Evolutionary conservation across 2,329 filamentous ascomycete genomes (phyloP).

Genomic region (Pseudopithomyces maydicus): DNA sequence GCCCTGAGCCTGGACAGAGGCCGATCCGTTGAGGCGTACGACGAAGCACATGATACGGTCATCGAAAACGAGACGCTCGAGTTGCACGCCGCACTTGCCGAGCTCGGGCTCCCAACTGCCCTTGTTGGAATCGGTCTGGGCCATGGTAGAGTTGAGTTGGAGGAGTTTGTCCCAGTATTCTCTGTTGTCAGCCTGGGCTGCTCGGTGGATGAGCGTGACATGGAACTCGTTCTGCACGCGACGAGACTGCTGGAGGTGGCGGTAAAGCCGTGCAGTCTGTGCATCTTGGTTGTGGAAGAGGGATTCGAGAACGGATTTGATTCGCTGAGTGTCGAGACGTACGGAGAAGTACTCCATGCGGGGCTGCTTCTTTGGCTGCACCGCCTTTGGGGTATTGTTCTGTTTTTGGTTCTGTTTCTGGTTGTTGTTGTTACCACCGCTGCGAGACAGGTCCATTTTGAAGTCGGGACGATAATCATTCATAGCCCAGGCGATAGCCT

Average conservation of each 20-base stretch:
- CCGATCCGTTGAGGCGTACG: constrained; percentile 60
- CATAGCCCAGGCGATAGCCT: constrained; percentile 75
- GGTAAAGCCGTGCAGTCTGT: constrained; percentile 70
- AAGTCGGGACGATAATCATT: constrained; percentile 77
- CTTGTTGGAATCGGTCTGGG: constrained; percentile 38
- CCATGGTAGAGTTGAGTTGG: constrained; percentile 56
- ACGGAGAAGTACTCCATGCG: constrained; percentile 70
- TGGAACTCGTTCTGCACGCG: constrained; percentile 88
- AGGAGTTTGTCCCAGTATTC: constrained; percentile 78
- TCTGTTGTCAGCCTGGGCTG: constrained; percentile 62
- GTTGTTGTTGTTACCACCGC: constrained; percentile 20
- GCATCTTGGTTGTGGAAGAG: constrained; percentile 66
- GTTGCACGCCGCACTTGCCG: constrained; percentile 66
- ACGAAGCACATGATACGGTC: constrained; percentile 89
- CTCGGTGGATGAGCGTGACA: constrained; percentile 89
- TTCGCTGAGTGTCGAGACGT: constrained; percentile 56
- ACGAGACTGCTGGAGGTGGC: constrained; percentile 71
- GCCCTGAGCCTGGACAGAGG: constrained; percentile 23
- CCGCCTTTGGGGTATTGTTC: constrained; percentile 30
- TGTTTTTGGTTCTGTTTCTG: constrained; percentile 46
- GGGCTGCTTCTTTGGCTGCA: constrained; percentile 53
- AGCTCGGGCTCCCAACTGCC: constrained; percentile 58
- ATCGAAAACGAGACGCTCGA: constrained; percentile 79
- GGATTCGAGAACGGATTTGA: constrained; percentile 67
- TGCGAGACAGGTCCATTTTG: constrained; percentile 73